Evolutionary conservation across 2,329 filamentous ascomycete species (phyloP).

Genomic region (Colletotrichum orchidophilum): DNA sequence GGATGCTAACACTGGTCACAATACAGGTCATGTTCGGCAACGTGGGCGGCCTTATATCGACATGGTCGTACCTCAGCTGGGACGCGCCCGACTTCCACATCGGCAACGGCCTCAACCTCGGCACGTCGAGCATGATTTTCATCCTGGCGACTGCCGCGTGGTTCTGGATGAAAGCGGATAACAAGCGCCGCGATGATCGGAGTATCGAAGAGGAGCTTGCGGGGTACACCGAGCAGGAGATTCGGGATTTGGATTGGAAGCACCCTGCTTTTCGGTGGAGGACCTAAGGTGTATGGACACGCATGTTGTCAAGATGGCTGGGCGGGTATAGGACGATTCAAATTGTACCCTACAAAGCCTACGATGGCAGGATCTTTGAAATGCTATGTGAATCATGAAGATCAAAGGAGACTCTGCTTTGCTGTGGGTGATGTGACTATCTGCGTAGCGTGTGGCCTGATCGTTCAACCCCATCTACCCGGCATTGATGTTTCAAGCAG

Average conservation of each 20-base stretch:
- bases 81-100: constrained; percentile 75
- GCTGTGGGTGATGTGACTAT: not conserved
- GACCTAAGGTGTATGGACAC: constrained; percentile 6
- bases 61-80: constrained; percentile 71
- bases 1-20: not conserved
- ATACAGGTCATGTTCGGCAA: constrained; percentile 74
- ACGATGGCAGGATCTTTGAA: not conserved
- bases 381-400: not conserved
- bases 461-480: too few species aligned
- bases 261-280: constrained; percentile 74
- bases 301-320: not conserved
- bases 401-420: not conserved
- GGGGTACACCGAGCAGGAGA: constrained; percentile 61
- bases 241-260: constrained; percentile 72
- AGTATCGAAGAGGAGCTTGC: constrained; percentile 66
- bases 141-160: constrained; percentile 57
- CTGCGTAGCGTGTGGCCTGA: too few species aligned
- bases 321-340: too few species aligned
- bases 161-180: constrained; percentile 69
- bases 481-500: too few species aligned
- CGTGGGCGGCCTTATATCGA: constrained; percentile 73
- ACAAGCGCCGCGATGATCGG: constrained; percentile 63
- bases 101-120: constrained; percentile 76
- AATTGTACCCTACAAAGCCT: too few species aligned
- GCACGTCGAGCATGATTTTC: constrained; percentile 62